These are phyloP conservation scores for Colletotrichum neosansevieriae DNA, from an alignment of 2,329 filamentous ascomycete species.

Conservation along the genomic window DNA sequence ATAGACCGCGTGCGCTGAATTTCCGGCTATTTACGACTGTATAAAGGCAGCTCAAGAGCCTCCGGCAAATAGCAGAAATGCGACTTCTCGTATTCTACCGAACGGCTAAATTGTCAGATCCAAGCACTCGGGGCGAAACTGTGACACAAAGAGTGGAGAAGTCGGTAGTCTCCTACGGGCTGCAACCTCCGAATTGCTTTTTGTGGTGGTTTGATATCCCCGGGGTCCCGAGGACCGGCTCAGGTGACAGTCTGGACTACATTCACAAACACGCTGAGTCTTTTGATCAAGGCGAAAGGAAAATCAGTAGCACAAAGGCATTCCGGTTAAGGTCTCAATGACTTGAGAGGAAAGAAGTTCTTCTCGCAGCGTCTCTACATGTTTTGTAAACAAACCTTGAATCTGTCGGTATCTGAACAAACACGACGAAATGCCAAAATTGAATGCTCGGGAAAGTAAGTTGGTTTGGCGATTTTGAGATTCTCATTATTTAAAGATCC, in stretches of 20 bases:
- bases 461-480: no score
- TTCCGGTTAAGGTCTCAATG: no score
- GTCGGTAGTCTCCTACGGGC: conserved; percentile 5
- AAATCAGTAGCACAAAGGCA: no score
- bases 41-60: neutral
- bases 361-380: no score
- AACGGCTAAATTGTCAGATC: neutral
- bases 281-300: no score
- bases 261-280: neutral
- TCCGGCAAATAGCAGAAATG: neutral
- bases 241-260: no score
- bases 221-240: neutral
- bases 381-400: no score
- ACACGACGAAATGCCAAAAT: no score
- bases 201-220: neutral
- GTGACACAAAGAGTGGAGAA: neutral
- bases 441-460: no score
- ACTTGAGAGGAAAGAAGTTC: no score
- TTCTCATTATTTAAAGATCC: neutral
- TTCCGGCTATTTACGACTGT: conserved; percentile 10
- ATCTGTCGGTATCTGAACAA: no score
- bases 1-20: no score
- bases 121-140: neutral
- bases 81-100: conserved; percentile 7
- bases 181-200: conserved; percentile 25